Evolutionary conservation across 2,329 filamentous ascomycete species (phyloP).

Genomic region (Neonectria hederae): DNA sequence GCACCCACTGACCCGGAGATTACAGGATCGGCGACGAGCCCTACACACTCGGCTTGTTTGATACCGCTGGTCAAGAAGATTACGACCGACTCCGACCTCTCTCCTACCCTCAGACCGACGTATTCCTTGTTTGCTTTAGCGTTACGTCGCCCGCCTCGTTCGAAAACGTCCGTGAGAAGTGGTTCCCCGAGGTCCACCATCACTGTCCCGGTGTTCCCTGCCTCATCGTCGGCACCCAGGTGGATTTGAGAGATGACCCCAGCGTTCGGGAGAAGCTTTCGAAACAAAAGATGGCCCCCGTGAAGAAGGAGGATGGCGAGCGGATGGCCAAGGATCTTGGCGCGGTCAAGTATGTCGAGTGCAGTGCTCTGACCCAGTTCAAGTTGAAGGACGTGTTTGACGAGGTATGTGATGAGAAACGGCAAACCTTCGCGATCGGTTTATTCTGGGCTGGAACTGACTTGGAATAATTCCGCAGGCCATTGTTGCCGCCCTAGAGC

Average conservation of each 20-base stretch:
- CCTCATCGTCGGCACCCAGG: conserved; percentile 97
- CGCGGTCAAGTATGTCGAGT: conserved; percentile 98
- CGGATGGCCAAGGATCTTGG: conserved; percentile 97
- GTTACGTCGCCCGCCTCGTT: conserved; percentile 97
- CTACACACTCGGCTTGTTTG: conserved; percentile 95
- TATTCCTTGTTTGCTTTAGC: conserved; percentile 98
- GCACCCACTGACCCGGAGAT: conserved; percentile 32
- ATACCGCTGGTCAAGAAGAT: conserved; percentile 99
- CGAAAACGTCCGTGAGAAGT: conserved; percentile 99
- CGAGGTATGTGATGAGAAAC: conserved; percentile 72
- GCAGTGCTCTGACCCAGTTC: conserved; percentile 96
- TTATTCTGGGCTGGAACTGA: conserved; percentile 23
- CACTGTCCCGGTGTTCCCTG: conserved; percentile 98
- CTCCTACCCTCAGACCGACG: conserved; percentile 97
- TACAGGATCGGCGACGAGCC: conserved; percentile 97
- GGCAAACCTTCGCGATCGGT: not conserved
- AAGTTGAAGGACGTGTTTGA: conserved; percentile 99
- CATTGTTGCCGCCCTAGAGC: conserved; percentile 94
- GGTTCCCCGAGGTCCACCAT: conserved; percentile 98
- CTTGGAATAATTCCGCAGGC: conserved; percentile 65
- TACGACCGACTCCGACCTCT: conserved; percentile 96
- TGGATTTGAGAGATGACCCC: conserved; percentile 90
- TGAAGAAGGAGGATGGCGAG: conserved; percentile 92
- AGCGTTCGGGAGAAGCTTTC: conserved; percentile 89
- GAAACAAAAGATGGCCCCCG: conserved; percentile 96